phyloP scores from a whole-genome alignment of 495 filamentous ascomycete genomes.

The Poronia punctata region DNA sequence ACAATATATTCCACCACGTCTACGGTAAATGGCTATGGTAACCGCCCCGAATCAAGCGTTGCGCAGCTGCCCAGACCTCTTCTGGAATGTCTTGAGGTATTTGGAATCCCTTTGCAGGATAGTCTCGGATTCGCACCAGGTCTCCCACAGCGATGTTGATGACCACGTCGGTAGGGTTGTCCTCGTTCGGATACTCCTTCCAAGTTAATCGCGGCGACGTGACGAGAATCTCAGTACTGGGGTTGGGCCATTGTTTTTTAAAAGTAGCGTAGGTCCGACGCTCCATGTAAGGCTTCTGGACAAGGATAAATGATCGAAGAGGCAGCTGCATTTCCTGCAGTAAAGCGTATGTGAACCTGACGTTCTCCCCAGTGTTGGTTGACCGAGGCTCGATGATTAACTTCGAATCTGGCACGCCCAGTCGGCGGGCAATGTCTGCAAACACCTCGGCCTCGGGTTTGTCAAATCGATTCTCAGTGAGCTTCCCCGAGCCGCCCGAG shows the following conservation, averaged over 20 bases:
- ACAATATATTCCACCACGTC: not conserved
- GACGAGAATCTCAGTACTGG: constrained; percentile 18
- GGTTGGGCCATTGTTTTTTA: constrained; percentile 32
- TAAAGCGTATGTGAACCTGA: constrained; percentile 29
- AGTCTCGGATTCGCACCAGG: constrained; percentile 30
- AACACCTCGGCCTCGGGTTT: constrained; percentile 31
- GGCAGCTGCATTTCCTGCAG: constrained; percentile 16
- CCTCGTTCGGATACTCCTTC: constrained; percentile 28
- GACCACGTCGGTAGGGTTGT: constrained; percentile 28
- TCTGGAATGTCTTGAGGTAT: constrained; percentile 29
- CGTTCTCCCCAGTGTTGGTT: constrained; percentile 36
- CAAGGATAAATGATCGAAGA: constrained; percentile 20
- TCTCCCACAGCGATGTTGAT: constrained; percentile 34
- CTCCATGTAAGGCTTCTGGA: constrained; percentile 39
- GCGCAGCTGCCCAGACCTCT: constrained; percentile 28
- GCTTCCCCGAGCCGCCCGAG: constrained; percentile 26
- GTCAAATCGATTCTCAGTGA: constrained; percentile 24
- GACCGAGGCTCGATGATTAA: constrained; percentile 27
- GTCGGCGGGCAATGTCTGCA: constrained; percentile 22
- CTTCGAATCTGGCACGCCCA: constrained; percentile 21
- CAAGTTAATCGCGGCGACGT: constrained; percentile 26
- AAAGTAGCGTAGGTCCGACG: constrained; percentile 33
- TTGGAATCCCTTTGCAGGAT: constrained; percentile 29
- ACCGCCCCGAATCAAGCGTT: constrained; percentile 27
- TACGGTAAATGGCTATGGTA: constrained; percentile 28